Evolutionary conservation across 176 grass and related monocot genomes (phyloP), one percentile per base, ranked within the genome.

Genomic region (Raddia distichophylla): DNA sequence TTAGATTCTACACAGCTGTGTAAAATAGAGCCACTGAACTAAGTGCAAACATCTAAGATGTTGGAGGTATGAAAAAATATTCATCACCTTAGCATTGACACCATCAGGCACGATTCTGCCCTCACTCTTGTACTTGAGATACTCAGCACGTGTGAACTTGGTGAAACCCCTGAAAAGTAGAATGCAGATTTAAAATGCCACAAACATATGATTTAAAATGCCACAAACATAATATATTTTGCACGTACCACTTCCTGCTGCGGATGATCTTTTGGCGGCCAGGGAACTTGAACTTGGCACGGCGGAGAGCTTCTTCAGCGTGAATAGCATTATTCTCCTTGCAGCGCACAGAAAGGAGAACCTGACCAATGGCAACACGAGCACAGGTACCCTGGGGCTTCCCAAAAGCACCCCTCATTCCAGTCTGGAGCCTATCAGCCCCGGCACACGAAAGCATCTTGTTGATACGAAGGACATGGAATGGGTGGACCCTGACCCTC

Each of bases 361-460:
- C 82, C 59, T 89, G 76, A 17, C 87, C 82, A 75, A 86, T 89
- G 61, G 10, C 82, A 20, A 89, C 87, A 4, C 69, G 60, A 69
- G 87, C 87, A 75, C 81, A 89, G 58, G 82, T 89, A 20, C 87
- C 87, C 32, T 79, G 45, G 3, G 87, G 87, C 74, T 89, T 89
- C 65, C 87, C 87, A 43, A 81, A 89, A 64, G 87, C 87, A 70
- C 87, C 87, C 35, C 87, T 70, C 80, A 75, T 89, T 72, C 81
- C 79, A 65, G 81, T 88, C 54, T 88, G 86, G 55, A 88, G 86
- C 57, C 86, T 51, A 84, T 83, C 86, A 66, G 80, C 79, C 42
- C 86, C 80, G 12, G 86, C 81, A 79, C 80, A 89, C 33, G 81
- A 89, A 78, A 89, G 86, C 86, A 83, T 89, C 80, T 89, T 89